Evolutionary conservation across 2,329 filamentous ascomycete genomes (phyloP), one percentile per base, ranked within the genome.

Genomic region (Pestalotiopsis fici): DNA sequence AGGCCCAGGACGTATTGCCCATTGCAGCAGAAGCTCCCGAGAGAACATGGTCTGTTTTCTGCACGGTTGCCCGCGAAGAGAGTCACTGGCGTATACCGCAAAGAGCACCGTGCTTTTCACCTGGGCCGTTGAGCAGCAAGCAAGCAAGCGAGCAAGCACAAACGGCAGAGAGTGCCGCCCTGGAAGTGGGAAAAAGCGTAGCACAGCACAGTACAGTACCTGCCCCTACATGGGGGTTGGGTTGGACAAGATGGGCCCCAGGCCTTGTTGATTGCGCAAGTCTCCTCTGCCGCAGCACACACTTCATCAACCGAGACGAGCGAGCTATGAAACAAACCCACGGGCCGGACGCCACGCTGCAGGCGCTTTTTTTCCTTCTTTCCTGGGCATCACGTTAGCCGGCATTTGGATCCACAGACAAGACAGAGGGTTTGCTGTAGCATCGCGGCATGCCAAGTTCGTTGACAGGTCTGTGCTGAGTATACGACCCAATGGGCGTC

Each of bases 391-490:
- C 57, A 25, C 28, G 57, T n/a, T 60, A 60, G 57, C 57, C 57
- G 37, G 60, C 60, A 63, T 27, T 31, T 50, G 21, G 31, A 23
- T 50, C 55, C 55, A 59, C 55, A 18, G 28, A 50, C 43, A 18
- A 31, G 11, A 61, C 11, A 23, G 25, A 35, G 37, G 11, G 60
- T 18, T 18, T 47, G 28, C 60, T 15, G 27, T 23, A 64, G 61
- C 9, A 21, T 54, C 50, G 61, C 18, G 28, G 37, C 11, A 54
- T 60, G 57, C 57, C 31, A 39, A 64, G 37, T 25, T 25, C 60
- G 35, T 55, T 47, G 61, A 54, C 47, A 31, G 61, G 61, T 64
- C 61, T 64, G 61, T 64, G 61, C 61, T 12, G 47, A 31, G 25
- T 31, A 28, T 31, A 37, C 15, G 47, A 55, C 27, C 61, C 61